These are phyloP conservation scores for Solanum bulbocastanum DNA, from an alignment of 257 asterid genomes.

Conservation along the genomic window DNA sequence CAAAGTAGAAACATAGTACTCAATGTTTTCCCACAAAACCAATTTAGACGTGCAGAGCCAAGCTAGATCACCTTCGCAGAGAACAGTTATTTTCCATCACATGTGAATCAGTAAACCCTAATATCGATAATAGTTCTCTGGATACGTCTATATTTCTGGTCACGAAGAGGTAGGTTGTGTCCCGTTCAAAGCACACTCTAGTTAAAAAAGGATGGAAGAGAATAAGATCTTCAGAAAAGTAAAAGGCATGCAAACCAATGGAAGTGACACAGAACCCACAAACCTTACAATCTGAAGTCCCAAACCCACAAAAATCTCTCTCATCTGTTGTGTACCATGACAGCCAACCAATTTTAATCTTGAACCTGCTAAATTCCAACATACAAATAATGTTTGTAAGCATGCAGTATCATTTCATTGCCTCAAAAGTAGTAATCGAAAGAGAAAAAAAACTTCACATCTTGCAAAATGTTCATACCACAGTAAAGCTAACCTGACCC, in stretches of 20 bases:
- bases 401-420: background rate
- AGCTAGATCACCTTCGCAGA: constrained; percentile 31
- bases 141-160: constrained; percentile 26
- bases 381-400: background rate
- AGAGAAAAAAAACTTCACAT: constrained; percentile 1
- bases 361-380: constrained; percentile 18
- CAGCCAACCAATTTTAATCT: constrained; percentile 25
- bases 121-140: constrained; percentile 18
- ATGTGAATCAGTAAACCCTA: constrained; percentile 21
- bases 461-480: constrained; percentile 44
- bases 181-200: constrained; percentile 30
- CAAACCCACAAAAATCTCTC: constrained; percentile 29
- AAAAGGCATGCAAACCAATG: background rate
- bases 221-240: constrained; percentile 7
- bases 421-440: background rate
- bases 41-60: background rate
- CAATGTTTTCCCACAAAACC: background rate
- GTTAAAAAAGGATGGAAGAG: background rate
- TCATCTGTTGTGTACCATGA: constrained; percentile 19
- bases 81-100: constrained; percentile 8
- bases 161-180: constrained; percentile 24
- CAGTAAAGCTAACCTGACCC: constrained; percentile 62
- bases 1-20: background rate
- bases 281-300: constrained; percentile 41
- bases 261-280: constrained; percentile 3